Percentiles rank a stretch among this genome's conserved stretches.
Evolutionary conservation across 164 flowering plant genomes (phyloP).

Genomic region (Malania oleifera): DNA sequence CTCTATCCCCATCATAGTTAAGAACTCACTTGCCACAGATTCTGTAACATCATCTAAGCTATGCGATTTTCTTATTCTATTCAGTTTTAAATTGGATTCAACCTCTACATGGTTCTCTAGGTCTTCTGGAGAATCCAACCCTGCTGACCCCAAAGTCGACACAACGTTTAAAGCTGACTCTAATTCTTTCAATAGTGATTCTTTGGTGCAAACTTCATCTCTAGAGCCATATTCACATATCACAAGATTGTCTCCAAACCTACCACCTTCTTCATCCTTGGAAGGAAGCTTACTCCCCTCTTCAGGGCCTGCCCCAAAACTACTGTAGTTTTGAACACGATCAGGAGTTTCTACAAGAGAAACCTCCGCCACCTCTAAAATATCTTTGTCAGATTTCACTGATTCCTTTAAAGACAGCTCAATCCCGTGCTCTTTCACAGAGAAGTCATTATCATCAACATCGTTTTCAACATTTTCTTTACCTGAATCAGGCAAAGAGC

Average conservation of each 20-base stretch:
- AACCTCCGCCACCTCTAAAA: conserved; percentile 15
- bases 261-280: not conserved
- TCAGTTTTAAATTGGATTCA: conserved; percentile 23
- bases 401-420: conserved; percentile 24
- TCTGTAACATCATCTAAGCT: conserved; percentile 65
- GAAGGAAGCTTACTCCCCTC: not conserved
- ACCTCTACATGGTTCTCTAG: conserved; percentile 24
- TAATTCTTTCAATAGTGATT: conserved; percentile 13
- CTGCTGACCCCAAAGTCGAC: conserved; percentile 36
- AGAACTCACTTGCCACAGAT: conserved; percentile 76
- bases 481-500: conserved; percentile 14
- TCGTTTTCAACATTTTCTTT: conserved; percentile 20
- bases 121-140: conserved; percentile 35
- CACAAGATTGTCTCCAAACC: not conserved
- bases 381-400: conserved; percentile 20
- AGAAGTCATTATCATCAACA: conserved; percentile 29
- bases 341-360: not conserved
- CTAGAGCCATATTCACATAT: not conserved
- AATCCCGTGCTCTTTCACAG: conserved; percentile 31
- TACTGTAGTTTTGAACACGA: not conserved
- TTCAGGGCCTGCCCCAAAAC: not conserved
- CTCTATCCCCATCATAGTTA: conserved; percentile 73
- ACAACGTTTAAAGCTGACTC: conserved; percentile 44
- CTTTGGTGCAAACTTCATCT: not conserved
- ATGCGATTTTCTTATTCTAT: conserved; percentile 37